phyloP scores from a whole-genome alignment of 768 basidiomycete genomes.

The Lactifluus echinatus region DNA sequence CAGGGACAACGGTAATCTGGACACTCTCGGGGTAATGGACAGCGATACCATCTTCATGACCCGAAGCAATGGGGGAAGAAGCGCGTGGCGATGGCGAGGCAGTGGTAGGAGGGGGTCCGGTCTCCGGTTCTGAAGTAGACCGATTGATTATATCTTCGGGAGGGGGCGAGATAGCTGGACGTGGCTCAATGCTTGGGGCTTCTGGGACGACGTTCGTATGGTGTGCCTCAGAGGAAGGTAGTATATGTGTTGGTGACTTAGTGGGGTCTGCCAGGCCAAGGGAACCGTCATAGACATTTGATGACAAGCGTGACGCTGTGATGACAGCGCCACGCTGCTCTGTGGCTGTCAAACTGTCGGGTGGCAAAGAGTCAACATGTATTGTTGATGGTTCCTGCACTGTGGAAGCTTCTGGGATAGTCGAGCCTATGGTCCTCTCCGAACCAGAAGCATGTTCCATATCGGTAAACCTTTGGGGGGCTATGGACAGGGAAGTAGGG shows the following conservation, averaged over 20 bases:
- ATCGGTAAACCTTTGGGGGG: neutral
- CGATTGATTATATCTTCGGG: neutral
- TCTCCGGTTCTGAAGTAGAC: neutral
- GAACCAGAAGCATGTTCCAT: neutral
- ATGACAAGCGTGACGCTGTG: neutral
- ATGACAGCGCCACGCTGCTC: neutral
- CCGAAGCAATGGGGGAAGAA: neutral
- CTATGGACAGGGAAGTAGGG: neutral
- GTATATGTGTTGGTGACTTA: neutral
- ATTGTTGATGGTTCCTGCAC: neutral
- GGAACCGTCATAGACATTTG: neutral
- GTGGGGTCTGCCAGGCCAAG: neutral
- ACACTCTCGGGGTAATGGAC: neutral
- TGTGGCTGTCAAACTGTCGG: neutral
- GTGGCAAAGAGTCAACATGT: neutral
- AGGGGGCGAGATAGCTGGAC: neutral
- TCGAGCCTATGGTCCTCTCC: neutral
- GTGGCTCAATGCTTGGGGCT: neutral
- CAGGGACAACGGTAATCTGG: neutral
- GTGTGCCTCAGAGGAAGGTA: neutral
- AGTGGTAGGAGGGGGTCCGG: neutral
- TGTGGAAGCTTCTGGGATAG: neutral
- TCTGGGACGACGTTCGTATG: neutral
- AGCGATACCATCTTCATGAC: neutral
- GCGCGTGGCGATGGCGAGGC: constrained; percentile 1